Evolutionary conservation across 1,284 basidiomycete genomes (phyloP).

Genomic region (Puccinia coronata): DNA sequence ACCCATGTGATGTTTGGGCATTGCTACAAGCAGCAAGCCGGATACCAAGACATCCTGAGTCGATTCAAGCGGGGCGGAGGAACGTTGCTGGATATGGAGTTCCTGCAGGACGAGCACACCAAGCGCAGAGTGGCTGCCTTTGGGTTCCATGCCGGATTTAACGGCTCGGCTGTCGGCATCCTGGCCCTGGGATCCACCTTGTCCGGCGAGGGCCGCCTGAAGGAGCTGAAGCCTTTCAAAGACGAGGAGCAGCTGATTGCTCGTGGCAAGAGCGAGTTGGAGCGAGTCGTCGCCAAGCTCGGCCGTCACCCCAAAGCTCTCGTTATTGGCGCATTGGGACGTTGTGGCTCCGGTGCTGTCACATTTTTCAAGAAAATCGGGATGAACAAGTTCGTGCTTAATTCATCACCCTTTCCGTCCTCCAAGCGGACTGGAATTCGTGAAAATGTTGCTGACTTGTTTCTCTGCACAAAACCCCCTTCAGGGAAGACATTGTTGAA

Average conservation of each 20-base stretch:
- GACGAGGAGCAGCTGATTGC: slow-evolving; percentile 75
- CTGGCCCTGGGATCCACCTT: slow-evolving; percentile 74
- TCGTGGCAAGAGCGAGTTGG: slow-evolving; percentile 63
- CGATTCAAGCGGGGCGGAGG: slow-evolving; percentile 83
- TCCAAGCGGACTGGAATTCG: neutral
- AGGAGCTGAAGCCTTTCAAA: slow-evolving; percentile 71
- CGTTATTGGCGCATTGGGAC: slow-evolving; percentile 92
- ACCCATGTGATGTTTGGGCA: slow-evolving; percentile 99
- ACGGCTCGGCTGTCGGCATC: slow-evolving; percentile 89
- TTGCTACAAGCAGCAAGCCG: slow-evolving; percentile 95
- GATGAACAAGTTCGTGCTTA: slow-evolving; percentile 62
- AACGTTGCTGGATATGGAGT: slow-evolving; percentile 94
- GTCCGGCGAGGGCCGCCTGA: slow-evolving; percentile 63
- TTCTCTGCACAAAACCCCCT: too few relatives aligned
- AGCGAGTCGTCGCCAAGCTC: slow-evolving; percentile 63
- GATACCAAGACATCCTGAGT: slow-evolving; percentile 83
- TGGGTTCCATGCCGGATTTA: slow-evolving; percentile 97
- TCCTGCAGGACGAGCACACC: slow-evolving; percentile 74
- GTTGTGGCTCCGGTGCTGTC: slow-evolving; percentile 95
- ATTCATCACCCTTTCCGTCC: neutral
- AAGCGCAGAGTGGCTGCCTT: slow-evolving; percentile 97
- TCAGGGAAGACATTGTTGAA: slow-evolving; percentile 87
- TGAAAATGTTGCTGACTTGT: too few relatives aligned
- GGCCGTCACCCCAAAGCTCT: slow-evolving; percentile 77
- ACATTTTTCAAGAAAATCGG: slow-evolving; percentile 93